Evolutionary conservation across 176 grass and related monocot species (phyloP), one percentile per base, ranked within the genome.

Genomic region (Poa pratensis): DNA sequence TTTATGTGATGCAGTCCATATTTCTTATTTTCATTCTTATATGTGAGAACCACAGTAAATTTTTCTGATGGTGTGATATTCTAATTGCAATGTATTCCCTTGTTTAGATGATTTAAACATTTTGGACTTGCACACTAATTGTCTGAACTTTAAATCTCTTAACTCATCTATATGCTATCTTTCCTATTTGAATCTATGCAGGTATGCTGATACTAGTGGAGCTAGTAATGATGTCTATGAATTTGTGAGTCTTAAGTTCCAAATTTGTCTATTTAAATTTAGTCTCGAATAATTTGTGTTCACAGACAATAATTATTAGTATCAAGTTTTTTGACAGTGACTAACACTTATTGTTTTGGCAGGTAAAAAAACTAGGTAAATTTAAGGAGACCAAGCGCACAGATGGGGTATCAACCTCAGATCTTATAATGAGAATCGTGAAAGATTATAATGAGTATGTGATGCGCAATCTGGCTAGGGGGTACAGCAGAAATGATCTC

Each of bases 391-490:
- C 96, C 32, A 80, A 98, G 73, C 91, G 96, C 77, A 98, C 96
- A 32, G 96, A 95, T 34, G 96, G 96, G 19, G 94, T 98, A 88
- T 98, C 96, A 62, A 98, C 96, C 9, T 98, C 96, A n/a, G 96
- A 98, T 87, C 77, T 98, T 77, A 99, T 99, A 92, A 99, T 99
- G 96, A 78, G 93, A 87, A 99, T 99, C 76, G 79, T 99, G 48
- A 99, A 99, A 88, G 96, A 91, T 75, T 99, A 99, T 83, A 99
- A 99, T 73, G 85, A 94, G 69, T 99, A 99, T 86, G 96, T 99
- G 37, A 99, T 91, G 90, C 93, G 96, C 23, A 99, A 99, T 88
- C 91, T 99, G 69, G 96, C 93, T 52, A 91, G 90, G 72, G 96
- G 96, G 27, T 99, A 99, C 83, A 94, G 88, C 68, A 95, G 96